These are phyloP conservation scores for Fistulina hepatica DNA, from an alignment of 1,284 basidiomycete genomes.

Conservation along the genomic window DNA sequence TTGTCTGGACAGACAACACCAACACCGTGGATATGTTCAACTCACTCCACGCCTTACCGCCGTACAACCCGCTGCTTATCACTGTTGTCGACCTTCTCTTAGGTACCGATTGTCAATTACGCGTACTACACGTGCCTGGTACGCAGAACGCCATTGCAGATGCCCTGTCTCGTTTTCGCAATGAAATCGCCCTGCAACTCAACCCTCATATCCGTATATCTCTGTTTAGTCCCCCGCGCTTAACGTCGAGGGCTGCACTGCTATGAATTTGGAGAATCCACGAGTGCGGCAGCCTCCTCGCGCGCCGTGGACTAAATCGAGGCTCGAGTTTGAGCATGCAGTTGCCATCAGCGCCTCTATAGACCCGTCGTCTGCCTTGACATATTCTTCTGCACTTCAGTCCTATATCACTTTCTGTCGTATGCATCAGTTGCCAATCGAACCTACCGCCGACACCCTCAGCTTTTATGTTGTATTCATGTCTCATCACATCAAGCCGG, in stretches of 20 bases:
- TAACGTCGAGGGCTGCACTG: constrained; percentile 17
- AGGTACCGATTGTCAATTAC: constrained; percentile 4
- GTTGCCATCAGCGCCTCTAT: constrained; percentile 25
- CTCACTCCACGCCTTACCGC: constrained; percentile 3
- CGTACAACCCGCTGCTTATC: constrained; percentile 10
- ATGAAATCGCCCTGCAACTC: background rate
- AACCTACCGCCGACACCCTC: constrained; percentile 19
- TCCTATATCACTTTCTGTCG: constrained; percentile 26
- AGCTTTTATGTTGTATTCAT: constrained; percentile 18
- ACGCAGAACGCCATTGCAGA: constrained; percentile 15
- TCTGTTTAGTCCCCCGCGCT: constrained; percentile 21
- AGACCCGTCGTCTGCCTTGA: constrained; percentile 17
- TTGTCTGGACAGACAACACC: constrained; percentile 10
- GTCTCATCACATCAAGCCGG: constrained; percentile 17
- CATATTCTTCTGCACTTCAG: constrained; percentile 26
- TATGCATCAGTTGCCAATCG: constrained; percentile 17
- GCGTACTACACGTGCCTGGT: constrained; percentile 16
- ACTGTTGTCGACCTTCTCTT: constrained; percentile 9
- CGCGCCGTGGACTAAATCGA: constrained; percentile 23
- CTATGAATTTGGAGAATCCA: constrained; percentile 15
- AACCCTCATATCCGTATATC: background rate
- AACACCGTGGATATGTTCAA: constrained; percentile 13
- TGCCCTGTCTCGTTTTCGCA: constrained; percentile 11
- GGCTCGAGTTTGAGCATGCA: constrained; percentile 22
- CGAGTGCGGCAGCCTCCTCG: constrained; percentile 19